These are phyloP conservation scores for Podosphaera xanthii DNA, from an alignment of 2,329 filamentous ascomycete species.

Conservation along the genomic window DNA sequence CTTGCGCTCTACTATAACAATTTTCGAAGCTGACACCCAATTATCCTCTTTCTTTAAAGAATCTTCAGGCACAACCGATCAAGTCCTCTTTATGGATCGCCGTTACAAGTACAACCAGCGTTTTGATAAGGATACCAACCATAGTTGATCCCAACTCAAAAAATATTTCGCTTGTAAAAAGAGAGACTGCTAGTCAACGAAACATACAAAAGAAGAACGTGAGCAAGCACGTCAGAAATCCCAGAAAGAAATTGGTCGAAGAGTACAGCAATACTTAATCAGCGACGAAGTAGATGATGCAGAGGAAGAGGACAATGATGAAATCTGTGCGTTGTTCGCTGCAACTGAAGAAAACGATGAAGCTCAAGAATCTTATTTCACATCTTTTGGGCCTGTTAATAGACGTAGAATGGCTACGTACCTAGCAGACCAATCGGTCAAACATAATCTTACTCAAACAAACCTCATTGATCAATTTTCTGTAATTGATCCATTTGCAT, in stretches of 20 bases:
- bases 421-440: neutral
- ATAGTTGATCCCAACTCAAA: neutral
- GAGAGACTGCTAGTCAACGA: neutral
- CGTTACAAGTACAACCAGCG: neutral
- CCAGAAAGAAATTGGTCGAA: neutral
- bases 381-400: neutral
- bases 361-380: neutral
- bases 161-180: neutral
- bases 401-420: neutral
- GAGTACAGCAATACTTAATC: neutral
- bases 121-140: neutral
- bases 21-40: neutral
- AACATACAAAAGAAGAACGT: neutral
- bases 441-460: neutral
- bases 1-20: neutral
- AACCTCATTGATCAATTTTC: neutral
- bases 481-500: neutral
- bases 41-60: too few relatives aligned
- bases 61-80: neutral
- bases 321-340: too few relatives aligned
- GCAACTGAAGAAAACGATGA: neutral
- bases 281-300: neutral
- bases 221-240: neutral
- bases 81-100: conserved; percentile 1
- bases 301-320: neutral